Base-by-base conservation (phyloP, 768 basidiomycete genomes). In the Tulasnella sp. region DNA sequence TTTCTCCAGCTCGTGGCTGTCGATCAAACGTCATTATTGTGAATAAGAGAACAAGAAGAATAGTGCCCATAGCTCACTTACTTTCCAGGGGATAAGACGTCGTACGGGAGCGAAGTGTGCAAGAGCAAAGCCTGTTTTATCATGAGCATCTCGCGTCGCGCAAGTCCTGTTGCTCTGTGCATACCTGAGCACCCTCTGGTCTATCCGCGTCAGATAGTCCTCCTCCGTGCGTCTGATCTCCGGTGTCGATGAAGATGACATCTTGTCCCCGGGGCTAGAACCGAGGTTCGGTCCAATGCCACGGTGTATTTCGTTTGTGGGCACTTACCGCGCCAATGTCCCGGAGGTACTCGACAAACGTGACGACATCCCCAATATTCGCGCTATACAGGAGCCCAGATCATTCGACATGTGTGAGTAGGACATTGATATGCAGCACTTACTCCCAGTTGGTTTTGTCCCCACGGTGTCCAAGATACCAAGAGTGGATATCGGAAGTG, bases 401-500 rank as follows among this genome's bases (percentile, higher is more conserved):
- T 40, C 18, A 23, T 39, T 42, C 29, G 37, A 74, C 5, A 76
- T 37, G 44, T 3, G 15, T n/a, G 10, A 69, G 69, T 20, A 20
- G 55, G 32, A 9, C 61, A 26, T 32, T 40, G 11, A 13, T 2
- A 72, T 26, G 13, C 37, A 16, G 70, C 18, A 69, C 51, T 35
- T 69, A 76, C 75, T 29, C 57, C 75, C 75, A 76, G 3, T n/a
- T 20, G 6, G 46, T 16, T 11, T 76, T 37, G 15, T 69, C 26
- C 29, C 20, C 29, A 9, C 39, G 55, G 55, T 76, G 75, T n/a
- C 75, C 75, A 5, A 57, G 75, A 40, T 76, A 76, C 75, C 75
- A 76, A 40, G 75, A 76, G 37, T 76, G 75, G 16, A 76, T 76
- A 55, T 76, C 75, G 32, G 75, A 61, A 20, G 75, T 76, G 61